phyloP scores from a whole-genome alignment of 2,329 filamentous ascomycete genomes.

The Colletotrichum sp. region DNA sequence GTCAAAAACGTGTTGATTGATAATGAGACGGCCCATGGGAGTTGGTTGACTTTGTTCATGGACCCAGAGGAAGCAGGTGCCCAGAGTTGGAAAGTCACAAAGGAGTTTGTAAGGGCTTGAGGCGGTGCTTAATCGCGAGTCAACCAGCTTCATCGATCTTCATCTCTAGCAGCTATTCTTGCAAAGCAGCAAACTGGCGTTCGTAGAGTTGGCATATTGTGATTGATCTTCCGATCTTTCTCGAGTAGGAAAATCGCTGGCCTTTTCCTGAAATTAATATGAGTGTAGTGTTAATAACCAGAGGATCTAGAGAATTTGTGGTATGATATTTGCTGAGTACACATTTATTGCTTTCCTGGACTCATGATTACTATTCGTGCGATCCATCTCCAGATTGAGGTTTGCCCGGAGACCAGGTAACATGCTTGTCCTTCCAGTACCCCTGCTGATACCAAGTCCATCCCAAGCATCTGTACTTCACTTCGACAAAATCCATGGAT shows the following conservation, averaged over 20 bases:
- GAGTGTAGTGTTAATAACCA: neutral
- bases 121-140: neutral
- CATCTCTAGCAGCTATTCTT: neutral
- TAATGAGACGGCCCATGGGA: conserved; percentile 23
- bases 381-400: neutral
- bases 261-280: neutral
- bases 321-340: neutral
- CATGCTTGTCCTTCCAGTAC: neutral
- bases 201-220: neutral
- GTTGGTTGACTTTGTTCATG: conserved; percentile 34
- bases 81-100: conserved; percentile 31
- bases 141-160: neutral
- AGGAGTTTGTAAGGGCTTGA: conserved; percentile 34
- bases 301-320: neutral
- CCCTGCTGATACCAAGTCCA: neutral
- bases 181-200: neutral
- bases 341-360: neutral
- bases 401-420: neutral
- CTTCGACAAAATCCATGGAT: neutral
- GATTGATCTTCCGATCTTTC: neutral
- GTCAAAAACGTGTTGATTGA: conserved; percentile 36
- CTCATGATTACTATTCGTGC: neutral
- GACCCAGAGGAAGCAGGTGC: conserved; percentile 25
- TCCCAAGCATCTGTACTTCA: neutral
- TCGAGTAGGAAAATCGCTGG: neutral